Conservation (phyloP, 768 basidiomycete genomes). For the Lentinula sp. region DNA sequence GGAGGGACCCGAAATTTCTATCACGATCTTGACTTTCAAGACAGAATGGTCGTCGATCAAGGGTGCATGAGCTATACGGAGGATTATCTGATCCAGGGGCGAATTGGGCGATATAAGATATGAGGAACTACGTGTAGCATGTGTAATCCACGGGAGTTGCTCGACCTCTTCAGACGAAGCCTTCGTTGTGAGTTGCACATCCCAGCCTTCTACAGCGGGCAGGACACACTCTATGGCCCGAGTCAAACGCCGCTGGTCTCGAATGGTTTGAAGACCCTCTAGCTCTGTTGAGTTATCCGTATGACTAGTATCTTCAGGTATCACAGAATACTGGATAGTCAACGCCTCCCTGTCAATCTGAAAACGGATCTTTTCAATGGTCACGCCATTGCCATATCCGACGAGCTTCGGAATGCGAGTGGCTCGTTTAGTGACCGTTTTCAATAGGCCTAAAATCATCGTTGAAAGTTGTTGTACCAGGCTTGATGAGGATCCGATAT, state of each 20-base stretch:
- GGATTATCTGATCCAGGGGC: conserved; percentile 44
- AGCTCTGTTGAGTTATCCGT: conserved; percentile 36
- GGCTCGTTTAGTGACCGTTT: conserved; percentile 74
- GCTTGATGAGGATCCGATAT: conserved; percentile 57
- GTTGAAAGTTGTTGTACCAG: conserved; percentile 80
- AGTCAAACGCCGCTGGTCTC: conserved; percentile 64
- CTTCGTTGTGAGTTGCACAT: conserved; percentile 71
- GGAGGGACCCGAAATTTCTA: conserved; percentile 76
- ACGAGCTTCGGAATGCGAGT: conserved; percentile 66
- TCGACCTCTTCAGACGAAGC: conserved; percentile 71
- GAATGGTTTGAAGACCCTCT: conserved; percentile 57
- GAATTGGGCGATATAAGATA: conserved; percentile 14
- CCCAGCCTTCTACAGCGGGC: conserved; percentile 77
- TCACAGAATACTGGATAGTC: conserved; percentile 76
- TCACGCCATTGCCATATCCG: conserved; percentile 78
- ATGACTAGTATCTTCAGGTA: conserved; percentile 57
- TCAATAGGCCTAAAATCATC: conserved; percentile 76
- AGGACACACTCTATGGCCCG: conserved; percentile 79
- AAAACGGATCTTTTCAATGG: conserved; percentile 73
- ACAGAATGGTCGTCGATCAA: conserved; percentile 71
- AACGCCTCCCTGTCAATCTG: conserved; percentile 81
- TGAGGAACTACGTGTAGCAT: conserved; percentile 44
- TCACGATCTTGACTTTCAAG: conserved; percentile 70
- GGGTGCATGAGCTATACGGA: conserved; percentile 68
- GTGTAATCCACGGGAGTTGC: conserved; percentile 66